Percentiles rank a stretch among this genome's conserved stretches.
These are phyloP conservation scores for Botryotinia convoluta DNA, from an alignment of 2,329 filamentous ascomycete genomes.

Conservation along the genomic window DNA sequence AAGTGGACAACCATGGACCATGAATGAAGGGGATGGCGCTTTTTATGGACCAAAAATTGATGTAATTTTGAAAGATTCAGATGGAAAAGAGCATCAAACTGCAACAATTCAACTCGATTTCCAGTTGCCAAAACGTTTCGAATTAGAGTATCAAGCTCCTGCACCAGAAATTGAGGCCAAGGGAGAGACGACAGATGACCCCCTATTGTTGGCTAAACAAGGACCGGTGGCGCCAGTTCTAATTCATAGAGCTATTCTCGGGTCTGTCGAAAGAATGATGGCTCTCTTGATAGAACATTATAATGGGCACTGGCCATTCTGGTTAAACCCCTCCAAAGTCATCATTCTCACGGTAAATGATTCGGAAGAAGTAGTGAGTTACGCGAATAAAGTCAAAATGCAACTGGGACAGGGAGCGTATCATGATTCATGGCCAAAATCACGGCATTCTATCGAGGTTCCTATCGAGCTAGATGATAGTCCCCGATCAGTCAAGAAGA, in stretches of 20 bases:
- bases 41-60: constrained; percentile 95
- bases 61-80: constrained; percentile 73
- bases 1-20: constrained; percentile 65
- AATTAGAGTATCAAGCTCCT: constrained; percentile 69
- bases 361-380: constrained; percentile 38
- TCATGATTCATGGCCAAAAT: constrained; percentile 27
- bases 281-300: constrained; percentile 83
- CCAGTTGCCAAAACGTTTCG: constrained; percentile 80
- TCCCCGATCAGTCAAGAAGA: constrained; percentile 60
- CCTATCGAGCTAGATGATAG: constrained; percentile 69
- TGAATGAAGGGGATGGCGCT: constrained; percentile 80
- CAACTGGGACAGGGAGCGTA: neutral
- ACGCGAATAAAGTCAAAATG: constrained; percentile 28
- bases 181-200: constrained; percentile 50
- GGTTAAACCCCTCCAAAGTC: constrained; percentile 78
- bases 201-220: constrained; percentile 47
- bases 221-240: constrained; percentile 71
- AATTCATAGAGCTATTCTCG: constrained; percentile 80
- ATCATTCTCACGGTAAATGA: constrained; percentile 72
- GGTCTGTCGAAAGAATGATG: constrained; percentile 81
- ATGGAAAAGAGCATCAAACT: constrained; percentile 84
- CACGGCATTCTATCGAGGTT: constrained; percentile 38
- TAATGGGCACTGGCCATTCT: constrained; percentile 79
- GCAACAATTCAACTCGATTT: constrained; percentile 90
- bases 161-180: constrained; percentile 59